Evolutionary conservation across 306 rosid species (phyloP), one percentile per base, ranked within the genome.

Genomic region (Rosa chinensis): DNA sequence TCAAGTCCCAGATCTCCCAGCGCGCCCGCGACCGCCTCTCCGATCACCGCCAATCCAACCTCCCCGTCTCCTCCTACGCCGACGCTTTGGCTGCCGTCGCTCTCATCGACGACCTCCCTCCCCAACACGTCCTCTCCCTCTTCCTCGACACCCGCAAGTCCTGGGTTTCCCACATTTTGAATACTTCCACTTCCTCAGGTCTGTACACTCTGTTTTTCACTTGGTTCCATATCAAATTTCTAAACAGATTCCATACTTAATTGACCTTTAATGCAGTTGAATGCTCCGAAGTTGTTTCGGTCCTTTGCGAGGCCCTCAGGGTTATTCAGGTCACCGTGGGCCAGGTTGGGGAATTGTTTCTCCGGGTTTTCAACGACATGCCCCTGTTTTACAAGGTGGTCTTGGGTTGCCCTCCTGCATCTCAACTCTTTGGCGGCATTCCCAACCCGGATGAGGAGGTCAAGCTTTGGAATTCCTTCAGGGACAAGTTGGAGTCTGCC

Each of bases 401-500:
- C 73, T 49, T 91, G 43, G 88, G 89, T 40, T 91, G 91, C 2
- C 99, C 99, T 56, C 99, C 98, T 3, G 94, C 93, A 0, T 86
- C 98, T 1, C 98, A 95, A 64, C 84, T 95, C 87, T 95, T 90
- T 40, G 99, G 99, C 23, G 98, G 99, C 80, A 95, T 95, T 88
- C 95, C 98, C 55, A 88, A 89, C 75, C 99, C 99, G 2, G 98
- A 95, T 20, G 99, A 90, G 83, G 99, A 95, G 86, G 89, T 95
- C 63, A 91, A 89, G 93, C 98, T 93, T 18, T 95, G 99, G 99
- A 93, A 90, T 66, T 85, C 82, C 10, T 95, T 95, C 75, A 84
- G 98, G 80, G 98, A 95, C 74, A 88, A 87, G 53, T 66, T 95
- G 82, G 97, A 91, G 72, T 85, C 91, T 0, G 61, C 84, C 78